These are phyloP conservation scores for Candida krabiensis DNA, from an alignment of 805 yeast genomes.

Conservation along the genomic window DNA sequence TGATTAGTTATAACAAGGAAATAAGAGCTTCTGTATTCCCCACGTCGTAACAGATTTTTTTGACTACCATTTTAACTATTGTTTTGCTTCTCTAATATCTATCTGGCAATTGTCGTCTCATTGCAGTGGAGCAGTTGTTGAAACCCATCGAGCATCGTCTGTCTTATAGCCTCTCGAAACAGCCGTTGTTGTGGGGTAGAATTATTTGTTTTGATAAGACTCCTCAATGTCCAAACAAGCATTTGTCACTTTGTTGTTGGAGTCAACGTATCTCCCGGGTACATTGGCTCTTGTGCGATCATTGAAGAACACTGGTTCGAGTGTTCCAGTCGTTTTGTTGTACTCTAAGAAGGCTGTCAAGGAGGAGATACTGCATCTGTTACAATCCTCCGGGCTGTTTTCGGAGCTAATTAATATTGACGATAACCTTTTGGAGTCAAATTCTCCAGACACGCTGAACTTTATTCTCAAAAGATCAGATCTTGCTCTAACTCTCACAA, in stretches of 20 bases:
- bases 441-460: constrained; percentile 18
- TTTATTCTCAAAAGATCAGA: constrained; percentile 31
- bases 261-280: constrained; percentile 39
- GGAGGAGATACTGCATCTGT: constrained; percentile 11
- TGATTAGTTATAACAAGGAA: too few species aligned
- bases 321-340: constrained; percentile 24
- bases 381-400: constrained; percentile 16
- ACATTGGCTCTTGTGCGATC: constrained; percentile 33
- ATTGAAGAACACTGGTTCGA: constrained; percentile 19
- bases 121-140: too few species aligned
- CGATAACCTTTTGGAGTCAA: constrained; percentile 19
- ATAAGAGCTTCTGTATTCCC: too few species aligned
- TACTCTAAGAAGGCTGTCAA: constrained; percentile 18
- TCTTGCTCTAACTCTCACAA: constrained; percentile 44
- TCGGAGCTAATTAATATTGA: constrained; percentile 24
- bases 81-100: too few species aligned
- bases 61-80: too few species aligned
- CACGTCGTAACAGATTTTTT: too few species aligned
- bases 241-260: constrained; percentile 35
- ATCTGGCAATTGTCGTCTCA: too few species aligned
- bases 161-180: too few species aligned
- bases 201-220: too few species aligned
- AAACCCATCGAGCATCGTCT: too few species aligned
- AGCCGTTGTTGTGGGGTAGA: too few species aligned
- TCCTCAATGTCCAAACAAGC: constrained; percentile 22